phyloP scores from a whole-genome alignment of 345 rosid genomes.

The Atalantia buxifolia region DNA sequence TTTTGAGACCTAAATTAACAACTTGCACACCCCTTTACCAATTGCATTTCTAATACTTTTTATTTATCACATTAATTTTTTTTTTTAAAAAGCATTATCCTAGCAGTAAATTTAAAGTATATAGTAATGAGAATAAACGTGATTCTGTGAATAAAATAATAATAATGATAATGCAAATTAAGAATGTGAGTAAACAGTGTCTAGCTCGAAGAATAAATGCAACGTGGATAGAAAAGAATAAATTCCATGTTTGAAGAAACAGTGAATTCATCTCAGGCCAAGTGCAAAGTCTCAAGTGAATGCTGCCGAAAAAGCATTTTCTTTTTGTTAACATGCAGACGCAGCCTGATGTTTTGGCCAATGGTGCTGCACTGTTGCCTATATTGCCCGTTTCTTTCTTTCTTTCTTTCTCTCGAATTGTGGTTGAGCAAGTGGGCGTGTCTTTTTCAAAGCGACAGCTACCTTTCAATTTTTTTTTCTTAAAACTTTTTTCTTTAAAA shows the following conservation, averaged over 20 bases:
- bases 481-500: background rate
- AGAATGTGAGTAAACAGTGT: too few species aligned
- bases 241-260: background rate
- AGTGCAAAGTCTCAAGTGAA: background rate
- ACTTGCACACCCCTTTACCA: too few species aligned
- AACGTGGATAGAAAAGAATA: background rate
- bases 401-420: too few species aligned
- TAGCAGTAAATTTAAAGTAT: too few species aligned
- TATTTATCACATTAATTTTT: too few species aligned
- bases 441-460: background rate
- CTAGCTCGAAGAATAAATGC: background rate
- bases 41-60: too few species aligned
- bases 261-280: background rate
- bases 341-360: background rate
- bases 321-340: background rate
- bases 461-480: too few species aligned
- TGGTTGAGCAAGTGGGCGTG: background rate
- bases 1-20: too few species aligned
- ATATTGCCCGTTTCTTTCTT: background rate
- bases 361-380: background rate
- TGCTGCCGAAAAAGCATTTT: slow-evolving; percentile 1
- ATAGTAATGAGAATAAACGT: background rate
- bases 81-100: too few species aligned
- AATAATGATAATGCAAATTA: too few species aligned
- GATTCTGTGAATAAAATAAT: too few species aligned